Conservation (phyloP, 139 green algal genomes). For the Chlamydomonas applanata region DNA sequence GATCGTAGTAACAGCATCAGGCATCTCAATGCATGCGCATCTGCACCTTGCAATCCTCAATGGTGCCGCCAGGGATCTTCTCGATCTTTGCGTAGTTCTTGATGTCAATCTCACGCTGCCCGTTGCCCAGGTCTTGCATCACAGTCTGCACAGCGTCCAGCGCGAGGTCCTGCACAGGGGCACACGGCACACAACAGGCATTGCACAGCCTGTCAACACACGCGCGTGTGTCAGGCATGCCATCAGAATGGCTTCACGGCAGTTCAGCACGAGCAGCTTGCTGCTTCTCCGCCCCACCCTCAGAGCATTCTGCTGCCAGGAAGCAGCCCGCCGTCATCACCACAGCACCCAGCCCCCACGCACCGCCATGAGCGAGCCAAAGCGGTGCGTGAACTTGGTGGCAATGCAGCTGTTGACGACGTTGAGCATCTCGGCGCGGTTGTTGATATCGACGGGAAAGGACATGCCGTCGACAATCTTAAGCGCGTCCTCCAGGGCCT, state of each 20-base stretch:
- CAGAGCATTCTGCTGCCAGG: not conserved
- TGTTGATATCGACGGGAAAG: conserved; percentile 87
- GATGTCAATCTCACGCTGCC: conserved; percentile 91
- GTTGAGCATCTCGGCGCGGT: conserved; percentile 91
- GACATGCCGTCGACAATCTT: conserved; percentile 81
- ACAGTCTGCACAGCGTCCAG: conserved; percentile 91
- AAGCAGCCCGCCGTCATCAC: no score
- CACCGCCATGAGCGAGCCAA: conserved; percentile 90
- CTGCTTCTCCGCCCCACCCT: no score
- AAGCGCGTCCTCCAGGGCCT: conserved; percentile 86
- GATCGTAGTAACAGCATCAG: no score
- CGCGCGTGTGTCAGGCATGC: no score
- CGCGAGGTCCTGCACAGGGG: conserved; percentile 76
- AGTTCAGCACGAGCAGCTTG: no score
- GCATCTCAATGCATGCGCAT: no score
- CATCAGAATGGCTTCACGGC: no score
- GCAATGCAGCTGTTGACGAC: conserved; percentile 94
- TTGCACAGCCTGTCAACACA: no score
- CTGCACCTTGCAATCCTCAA: conserved; percentile 74
- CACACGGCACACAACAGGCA: not conserved
- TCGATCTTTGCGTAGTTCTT: conserved; percentile 99
- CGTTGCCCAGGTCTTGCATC: conserved; percentile 56
- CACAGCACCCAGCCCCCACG: not conserved
- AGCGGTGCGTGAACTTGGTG: conserved; percentile 96
- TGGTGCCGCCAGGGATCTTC: conserved; percentile 80